A percentile compares a stretch with the other conserved stretches of the same genome.
Conservation (phyloP, 371 early-diverging fungal species). For the Mucor indicus region DNA sequence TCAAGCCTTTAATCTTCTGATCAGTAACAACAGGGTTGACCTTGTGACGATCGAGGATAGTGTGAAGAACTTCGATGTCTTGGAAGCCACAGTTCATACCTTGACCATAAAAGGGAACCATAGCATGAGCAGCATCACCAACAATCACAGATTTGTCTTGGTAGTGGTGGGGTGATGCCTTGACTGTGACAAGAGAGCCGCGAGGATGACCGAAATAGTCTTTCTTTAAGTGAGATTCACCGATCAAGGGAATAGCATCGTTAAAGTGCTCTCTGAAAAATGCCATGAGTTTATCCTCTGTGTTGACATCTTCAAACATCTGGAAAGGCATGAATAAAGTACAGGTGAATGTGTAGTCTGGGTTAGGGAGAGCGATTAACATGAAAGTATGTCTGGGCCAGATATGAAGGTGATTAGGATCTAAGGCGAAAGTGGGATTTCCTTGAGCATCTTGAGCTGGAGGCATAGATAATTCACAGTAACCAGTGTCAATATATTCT, state of each 20-base stretch:
- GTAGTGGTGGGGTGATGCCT: slow-evolving; percentile 87
- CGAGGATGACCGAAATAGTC: slow-evolving; percentile 85
- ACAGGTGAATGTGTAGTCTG: slow-evolving; percentile 90
- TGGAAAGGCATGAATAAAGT: slow-evolving; percentile 94
- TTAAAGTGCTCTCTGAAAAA: slow-evolving; percentile 83
- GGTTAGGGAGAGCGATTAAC: slow-evolving; percentile 95
- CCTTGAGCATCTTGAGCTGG: slow-evolving; percentile 50
- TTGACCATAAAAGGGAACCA: slow-evolving; percentile 97
- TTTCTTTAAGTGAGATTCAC: slow-evolving; percentile 58
- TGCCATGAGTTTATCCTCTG: slow-evolving; percentile 56
- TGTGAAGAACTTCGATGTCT: slow-evolving; percentile 79
- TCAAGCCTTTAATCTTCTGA: slow-evolving; percentile 28
- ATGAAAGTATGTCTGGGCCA: slow-evolving; percentile 96
- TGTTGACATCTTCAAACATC: slow-evolving; percentile 80
- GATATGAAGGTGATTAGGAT: slow-evolving; percentile 92
- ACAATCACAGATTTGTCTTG: slow-evolving; percentile 74
- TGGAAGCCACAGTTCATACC: slow-evolving; percentile 99
- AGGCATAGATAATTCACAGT: slow-evolving; percentile 85
- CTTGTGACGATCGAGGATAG: slow-evolving; percentile 57
- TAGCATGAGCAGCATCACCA: slow-evolving; percentile 97
- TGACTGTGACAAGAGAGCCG: slow-evolving; percentile 82
- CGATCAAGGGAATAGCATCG: slow-evolving; percentile 83
- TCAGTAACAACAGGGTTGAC: slow-evolving; percentile 27
- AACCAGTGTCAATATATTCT: slow-evolving; percentile 87
- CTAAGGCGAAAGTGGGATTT: slow-evolving; percentile 72